Conservation (phyloP, 2,329 filamentous ascomycete genomes). For the Aquanectria penicillioides region DNA sequence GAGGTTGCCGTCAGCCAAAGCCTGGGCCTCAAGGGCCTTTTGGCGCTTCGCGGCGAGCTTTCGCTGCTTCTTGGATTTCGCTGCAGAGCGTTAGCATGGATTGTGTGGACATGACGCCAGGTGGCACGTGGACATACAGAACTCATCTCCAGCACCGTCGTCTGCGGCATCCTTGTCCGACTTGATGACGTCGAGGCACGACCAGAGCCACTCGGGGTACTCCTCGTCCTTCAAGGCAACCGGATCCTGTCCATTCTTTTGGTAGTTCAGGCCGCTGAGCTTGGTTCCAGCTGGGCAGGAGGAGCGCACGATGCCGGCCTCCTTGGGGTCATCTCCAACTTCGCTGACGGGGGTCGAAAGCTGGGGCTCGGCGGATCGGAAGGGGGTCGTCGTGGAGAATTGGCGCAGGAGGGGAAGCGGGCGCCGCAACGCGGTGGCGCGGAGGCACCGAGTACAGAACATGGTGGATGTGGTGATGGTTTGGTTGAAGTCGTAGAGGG, state of each 20-base stretch:
- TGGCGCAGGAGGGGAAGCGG: conserved; percentile 46
- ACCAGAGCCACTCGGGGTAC: conserved; percentile 86
- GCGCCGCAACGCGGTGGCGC: conserved; percentile 49
- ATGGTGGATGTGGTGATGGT: conserved; percentile 44
- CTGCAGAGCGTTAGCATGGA: conserved; percentile 52
- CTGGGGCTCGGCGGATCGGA: conserved; percentile 50
- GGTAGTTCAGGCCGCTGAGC: conserved; percentile 79
- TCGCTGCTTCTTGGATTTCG: conserved; percentile 87
- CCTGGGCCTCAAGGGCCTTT: conserved; percentile 63
- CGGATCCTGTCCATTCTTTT: conserved; percentile 78
- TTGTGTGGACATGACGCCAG: not conserved
- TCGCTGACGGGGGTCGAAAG: conserved; percentile 49
- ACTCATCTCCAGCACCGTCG: conserved; percentile 75
- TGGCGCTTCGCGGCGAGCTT: conserved; percentile 74
- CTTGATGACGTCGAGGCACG: conserved; percentile 71
- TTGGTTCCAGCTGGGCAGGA: conserved; percentile 74
- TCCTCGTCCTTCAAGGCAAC: conserved; percentile 78
- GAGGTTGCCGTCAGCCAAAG: conserved; percentile 73
- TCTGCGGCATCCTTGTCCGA: conserved; percentile 60
- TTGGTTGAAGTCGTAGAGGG: conserved; percentile 38
- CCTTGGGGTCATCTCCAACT: conserved; percentile 44
- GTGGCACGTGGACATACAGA: conserved; percentile 68
- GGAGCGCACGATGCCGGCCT: conserved; percentile 50
- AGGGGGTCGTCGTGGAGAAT: conserved; percentile 53
- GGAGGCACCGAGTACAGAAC: conserved; percentile 61